Base-by-base conservation (phyloP, 495 filamentous ascomycete genomes). In the Bacidia gigantensis region DNA sequence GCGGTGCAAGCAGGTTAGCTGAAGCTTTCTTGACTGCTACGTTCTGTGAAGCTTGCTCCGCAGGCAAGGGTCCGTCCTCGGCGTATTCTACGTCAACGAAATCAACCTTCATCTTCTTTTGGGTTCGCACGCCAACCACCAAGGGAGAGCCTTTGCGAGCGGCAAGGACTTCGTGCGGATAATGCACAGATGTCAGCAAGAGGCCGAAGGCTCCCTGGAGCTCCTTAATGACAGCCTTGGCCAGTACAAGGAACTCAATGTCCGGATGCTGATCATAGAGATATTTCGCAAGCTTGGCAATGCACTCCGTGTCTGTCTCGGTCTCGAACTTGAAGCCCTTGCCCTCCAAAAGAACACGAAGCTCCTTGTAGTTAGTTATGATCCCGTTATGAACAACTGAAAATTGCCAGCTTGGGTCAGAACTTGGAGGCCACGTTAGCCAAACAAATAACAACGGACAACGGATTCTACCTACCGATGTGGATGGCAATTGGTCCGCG, bases 331-430 rank as follows among this genome's bases (percentile, higher is more conserved):
- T 82, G 77, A 95, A 95, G 57, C 93, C 93, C 76, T 96, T 98
- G 74, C 74, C 76, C 70, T 88, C 81, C 56, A 98, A 73, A 47
- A 98, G 77, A 51, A 85, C 84, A 80, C 90, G 95, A 60, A 98
- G 72, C 73, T 98, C 92, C 74, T 98, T 98, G 80, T 98, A 98
- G 77, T 98, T 98, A 73, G 92, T 98, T 73, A 98, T 98, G 76
- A 98, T 98, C 65, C 92, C 92, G 69, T 98, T 98, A 81, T 98
- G 92, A 41, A 96, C 90, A 60, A 98, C 84, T 53, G 88, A 78
- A 66, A 98, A 98, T 69, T 97, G 81, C 87, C 89, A 97, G 60
- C 72, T 84, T 61, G 83, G 81, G 64, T 98, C 92, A 42, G 79
- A 83, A 56, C 78, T 80, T 22, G 24, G 44, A 49, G 26, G 42